Evolutionary conservation across 2,329 filamentous ascomycete genomes (phyloP), one percentile per base, ranked within the genome.

Genomic region (Dryadomyces quercivorus): DNA sequence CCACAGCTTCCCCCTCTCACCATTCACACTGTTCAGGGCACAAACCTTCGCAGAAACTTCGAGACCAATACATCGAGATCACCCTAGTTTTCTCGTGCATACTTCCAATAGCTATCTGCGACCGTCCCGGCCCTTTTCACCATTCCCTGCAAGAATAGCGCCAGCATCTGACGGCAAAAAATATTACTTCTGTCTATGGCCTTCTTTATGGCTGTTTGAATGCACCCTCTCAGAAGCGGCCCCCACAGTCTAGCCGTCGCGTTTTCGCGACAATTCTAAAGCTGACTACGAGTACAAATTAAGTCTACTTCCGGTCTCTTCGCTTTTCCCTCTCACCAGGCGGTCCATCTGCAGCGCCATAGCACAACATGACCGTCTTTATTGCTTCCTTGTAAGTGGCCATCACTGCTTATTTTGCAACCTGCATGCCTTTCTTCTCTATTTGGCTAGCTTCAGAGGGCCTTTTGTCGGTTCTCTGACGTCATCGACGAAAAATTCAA

Each of bases 301-400:
- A 31, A 31, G 26, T 31, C 26, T 31, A 31, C 26, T 31, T 31
- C 26, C 36, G 4, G 9, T 15, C 36, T 40, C 9, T 15, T 40
- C 36, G 10, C 15, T 40, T 40, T 40, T 40, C 20, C 31, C 4
- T 22, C 21, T 21, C 21, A 6, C 44, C 44, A 46, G 40, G 42
- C 20, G 40, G 7, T 13, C 21, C 16, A 46, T 15, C 22, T 9
- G n/a, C 7, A 10, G 16, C 16, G 5, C 40, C 26, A 45, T 20
- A 48, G 4, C 18, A 12, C 48, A 55, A 4, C 0, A 55, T 55
- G 53, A 55, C 53, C 3, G 70, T 76, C 60, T 77, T 77, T 58
- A 68, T 78, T 57, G 74, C 71, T 57, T 74, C 72, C n/a, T 59
- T 66, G 65, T 68, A 60, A 64, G 63, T 63, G 12, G 26, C 26